Conservation (phyloP, 164 flowering plant genomes). For the Piper betle region DNA sequence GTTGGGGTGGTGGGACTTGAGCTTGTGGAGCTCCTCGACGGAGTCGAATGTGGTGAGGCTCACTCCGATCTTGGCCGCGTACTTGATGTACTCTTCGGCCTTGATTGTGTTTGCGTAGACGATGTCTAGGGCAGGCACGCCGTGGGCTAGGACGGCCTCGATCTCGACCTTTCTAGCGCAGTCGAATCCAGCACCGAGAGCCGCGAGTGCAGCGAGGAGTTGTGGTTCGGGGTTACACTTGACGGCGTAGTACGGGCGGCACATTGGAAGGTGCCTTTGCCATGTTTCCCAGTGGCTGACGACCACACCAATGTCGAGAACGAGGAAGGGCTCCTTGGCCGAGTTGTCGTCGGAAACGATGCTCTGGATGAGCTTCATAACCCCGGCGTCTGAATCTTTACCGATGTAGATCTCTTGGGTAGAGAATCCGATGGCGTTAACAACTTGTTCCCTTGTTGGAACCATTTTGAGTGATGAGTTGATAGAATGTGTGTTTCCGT, state of each 20-base stretch:
- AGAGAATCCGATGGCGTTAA: no score
- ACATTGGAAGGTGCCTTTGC: neutral
- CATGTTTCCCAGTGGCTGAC: conserved; percentile 2
- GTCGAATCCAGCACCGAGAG: conserved; percentile 11
- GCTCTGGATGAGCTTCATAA: no score
- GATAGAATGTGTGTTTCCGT: no score
- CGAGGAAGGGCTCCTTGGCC: neutral
- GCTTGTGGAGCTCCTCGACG: neutral
- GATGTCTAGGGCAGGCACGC: conserved; percentile 3
- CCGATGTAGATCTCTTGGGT: no score
- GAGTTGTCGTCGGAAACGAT: no score
- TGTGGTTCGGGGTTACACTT: conserved; percentile 5
- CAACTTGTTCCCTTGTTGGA: no score
- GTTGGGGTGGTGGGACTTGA: neutral
- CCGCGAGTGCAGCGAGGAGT: conserved; percentile 2
- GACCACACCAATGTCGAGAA: neutral
- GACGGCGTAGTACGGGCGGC: conserved; percentile 6
- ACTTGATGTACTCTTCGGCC: neutral
- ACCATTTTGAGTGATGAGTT: no score
- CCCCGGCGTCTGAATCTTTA: no score
- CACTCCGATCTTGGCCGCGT: neutral
- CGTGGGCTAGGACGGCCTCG: neutral
- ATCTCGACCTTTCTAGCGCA: conserved; percentile 10
- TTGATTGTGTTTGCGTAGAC: conserved; percentile 5
- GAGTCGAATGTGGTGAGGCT: neutral